phyloP scores from a whole-genome alignment of 345 rosid species.

The Acer yangbiense region DNA sequence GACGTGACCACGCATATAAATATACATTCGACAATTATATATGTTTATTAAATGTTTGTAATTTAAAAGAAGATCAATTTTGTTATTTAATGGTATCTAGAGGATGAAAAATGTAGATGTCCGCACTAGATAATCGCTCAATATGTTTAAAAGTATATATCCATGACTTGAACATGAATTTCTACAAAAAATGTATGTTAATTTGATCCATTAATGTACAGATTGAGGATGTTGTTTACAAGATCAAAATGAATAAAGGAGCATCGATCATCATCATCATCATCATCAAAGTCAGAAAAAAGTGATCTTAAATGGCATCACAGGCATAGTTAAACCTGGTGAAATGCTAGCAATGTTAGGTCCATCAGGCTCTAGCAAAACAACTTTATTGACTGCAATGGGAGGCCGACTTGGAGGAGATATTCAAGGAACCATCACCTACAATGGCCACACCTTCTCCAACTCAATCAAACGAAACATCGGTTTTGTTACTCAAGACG shows the following conservation, averaged over 20 bases:
- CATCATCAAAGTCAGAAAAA: constrained; percentile 25
- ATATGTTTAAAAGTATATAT: too few species aligned
- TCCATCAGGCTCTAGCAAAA: constrained; percentile 63
- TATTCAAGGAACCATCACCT: constrained; percentile 43
- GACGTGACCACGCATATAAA: too few species aligned
- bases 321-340: constrained; percentile 51
- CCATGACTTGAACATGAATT: background rate
- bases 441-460: constrained; percentile 49
- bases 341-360: constrained; percentile 66
- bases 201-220: constrained; percentile 21
- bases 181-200: background rate
- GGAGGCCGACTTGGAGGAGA: constrained; percentile 51
- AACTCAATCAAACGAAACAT: constrained; percentile 43
- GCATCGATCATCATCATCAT: constrained; percentile 6
- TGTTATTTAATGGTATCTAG: too few species aligned
- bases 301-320: constrained; percentile 48
- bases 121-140: too few species aligned
- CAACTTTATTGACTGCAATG: constrained; percentile 51
- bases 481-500: constrained; percentile 67
- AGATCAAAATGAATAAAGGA: constrained; percentile 32
- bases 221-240: constrained; percentile 61
- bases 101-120: too few species aligned
- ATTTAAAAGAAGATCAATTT: too few species aligned
- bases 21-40: too few species aligned
- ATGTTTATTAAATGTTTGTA: too few species aligned